These are phyloP conservation scores for Vaccinium myrtillus DNA, from an alignment of 148 eudicot species.

Conservation along the genomic window DNA sequence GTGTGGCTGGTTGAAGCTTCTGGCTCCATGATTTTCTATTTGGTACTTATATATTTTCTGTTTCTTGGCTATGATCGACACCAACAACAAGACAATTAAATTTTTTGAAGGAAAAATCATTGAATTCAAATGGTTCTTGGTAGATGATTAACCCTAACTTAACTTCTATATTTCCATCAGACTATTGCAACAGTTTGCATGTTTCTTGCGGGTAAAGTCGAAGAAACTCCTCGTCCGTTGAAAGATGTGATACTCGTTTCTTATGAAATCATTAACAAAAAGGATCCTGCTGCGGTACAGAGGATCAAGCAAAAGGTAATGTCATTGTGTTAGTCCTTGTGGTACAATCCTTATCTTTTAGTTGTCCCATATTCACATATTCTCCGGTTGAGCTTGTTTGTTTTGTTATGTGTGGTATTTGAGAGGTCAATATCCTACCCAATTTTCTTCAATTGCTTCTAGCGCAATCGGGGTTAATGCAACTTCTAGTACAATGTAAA, in stretches of 20 bases:
- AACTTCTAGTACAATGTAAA: neutral
- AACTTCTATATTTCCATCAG: conserved; percentile 42
- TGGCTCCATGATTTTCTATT: neutral
- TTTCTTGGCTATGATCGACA: neutral
- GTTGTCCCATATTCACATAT: neutral
- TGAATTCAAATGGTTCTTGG: neutral
- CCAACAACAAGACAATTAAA: neutral
- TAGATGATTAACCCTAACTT: conserved; percentile 10
- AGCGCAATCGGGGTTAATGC: neutral
- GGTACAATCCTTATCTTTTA: neutral
- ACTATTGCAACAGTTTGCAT: conserved; percentile 95
- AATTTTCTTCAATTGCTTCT: conserved; percentile 26
- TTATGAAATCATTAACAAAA: conserved; percentile 85
- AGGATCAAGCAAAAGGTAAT: conserved; percentile 92
- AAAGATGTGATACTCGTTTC: conserved; percentile 94
- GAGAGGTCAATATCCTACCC: neutral
- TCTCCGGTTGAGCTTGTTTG: neutral
- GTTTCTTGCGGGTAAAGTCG: conserved; percentile 99
- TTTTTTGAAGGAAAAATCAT: neutral
- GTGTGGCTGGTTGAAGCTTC: neutral
- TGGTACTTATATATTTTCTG: neutral
- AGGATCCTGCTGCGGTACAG: conserved; percentile 78
- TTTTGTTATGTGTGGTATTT: neutral
- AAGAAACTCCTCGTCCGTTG: conserved; percentile 96
- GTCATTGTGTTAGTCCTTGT: conserved; percentile 9